Conservation (phyloP, 78 protist genomes). For the Protostelium mycophagum region DNA sequence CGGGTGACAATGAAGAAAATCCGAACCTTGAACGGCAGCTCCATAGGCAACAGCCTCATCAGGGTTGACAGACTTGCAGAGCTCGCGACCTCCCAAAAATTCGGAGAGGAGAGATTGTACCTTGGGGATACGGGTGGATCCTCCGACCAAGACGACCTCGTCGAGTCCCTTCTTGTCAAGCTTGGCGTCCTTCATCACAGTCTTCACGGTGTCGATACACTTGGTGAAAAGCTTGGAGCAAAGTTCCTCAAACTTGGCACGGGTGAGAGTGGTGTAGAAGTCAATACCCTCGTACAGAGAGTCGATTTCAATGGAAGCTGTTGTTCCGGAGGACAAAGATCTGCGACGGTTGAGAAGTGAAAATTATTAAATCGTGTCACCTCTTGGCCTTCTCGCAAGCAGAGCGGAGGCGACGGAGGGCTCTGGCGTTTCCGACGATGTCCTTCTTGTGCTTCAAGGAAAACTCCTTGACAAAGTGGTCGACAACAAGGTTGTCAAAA, state of each 20-base stretch:
- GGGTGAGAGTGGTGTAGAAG: conserved; percentile 78
- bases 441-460: conserved; percentile 71
- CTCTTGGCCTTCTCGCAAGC: conserved; percentile 91
- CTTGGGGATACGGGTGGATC: conserved; percentile 93
- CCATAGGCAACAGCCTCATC: conserved; percentile 91
- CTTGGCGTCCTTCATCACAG: conserved; percentile 80
- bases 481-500: conserved; percentile 90
- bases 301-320: conserved; percentile 85
- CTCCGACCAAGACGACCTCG: conserved; percentile 94
- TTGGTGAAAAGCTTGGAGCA: conserved; percentile 73
- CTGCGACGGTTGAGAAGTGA: conserved; percentile 68
- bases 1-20: conserved; percentile 25
- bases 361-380: conserved; percentile 63
- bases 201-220: conserved; percentile 76
- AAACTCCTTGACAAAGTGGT: conserved; percentile 75
- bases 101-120: conserved; percentile 84
- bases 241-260: conserved; percentile 92
- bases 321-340: conserved; percentile 75
- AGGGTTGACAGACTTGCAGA: conserved; percentile 84
- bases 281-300: conserved; percentile 87
- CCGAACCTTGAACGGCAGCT: conserved; percentile 89
- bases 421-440: conserved; percentile 62
- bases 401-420: conserved; percentile 84
- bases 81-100: conserved; percentile 88
- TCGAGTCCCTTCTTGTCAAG: conserved; percentile 72